phyloP scores from a whole-genome alignment of 2,329 filamentous ascomycete species.

The Sclerotinia nivalis region DNA sequence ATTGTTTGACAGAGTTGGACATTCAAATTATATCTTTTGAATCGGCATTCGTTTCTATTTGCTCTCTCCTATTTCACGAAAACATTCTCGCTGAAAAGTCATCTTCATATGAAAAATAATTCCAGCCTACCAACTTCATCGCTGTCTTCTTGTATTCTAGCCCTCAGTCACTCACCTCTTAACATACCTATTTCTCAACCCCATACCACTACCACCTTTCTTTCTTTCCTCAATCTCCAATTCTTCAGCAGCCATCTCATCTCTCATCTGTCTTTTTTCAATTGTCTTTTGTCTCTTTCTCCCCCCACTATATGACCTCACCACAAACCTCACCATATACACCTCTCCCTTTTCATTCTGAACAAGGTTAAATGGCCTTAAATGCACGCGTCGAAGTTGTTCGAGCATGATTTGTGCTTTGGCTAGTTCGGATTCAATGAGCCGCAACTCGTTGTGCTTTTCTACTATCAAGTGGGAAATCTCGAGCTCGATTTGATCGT shows the following conservation, averaged over 20 bases:
- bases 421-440: slow-evolving; percentile 93
- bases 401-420: slow-evolving; percentile 94
- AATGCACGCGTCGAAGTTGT: slow-evolving; percentile 85
- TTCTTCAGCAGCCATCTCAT: too few species aligned
- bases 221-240: not conserved
- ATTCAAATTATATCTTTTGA: not conserved
- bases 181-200: not conserved
- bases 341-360: slow-evolving; percentile 50
- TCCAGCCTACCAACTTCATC: not conserved
- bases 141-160: not conserved
- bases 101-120: not conserved
- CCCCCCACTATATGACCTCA: not conserved
- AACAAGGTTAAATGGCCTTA: slow-evolving; percentile 83
- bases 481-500: slow-evolving; percentile 3
- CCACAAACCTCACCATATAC: not conserved
- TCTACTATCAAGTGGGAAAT: slow-evolving; percentile 60
- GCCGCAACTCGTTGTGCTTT: slow-evolving; percentile 90
- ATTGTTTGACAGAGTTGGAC: not conserved
- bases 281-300: not conserved
- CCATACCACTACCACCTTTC: slow-evolving; percentile 5
- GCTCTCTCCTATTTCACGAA: too few species aligned
- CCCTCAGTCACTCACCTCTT: not conserved
- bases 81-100: not conserved
- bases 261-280: not conserved
- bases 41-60: not conserved